phyloP scores from a whole-genome alignment of 208 protist species.

The Leishmania guyanensis region DNA sequence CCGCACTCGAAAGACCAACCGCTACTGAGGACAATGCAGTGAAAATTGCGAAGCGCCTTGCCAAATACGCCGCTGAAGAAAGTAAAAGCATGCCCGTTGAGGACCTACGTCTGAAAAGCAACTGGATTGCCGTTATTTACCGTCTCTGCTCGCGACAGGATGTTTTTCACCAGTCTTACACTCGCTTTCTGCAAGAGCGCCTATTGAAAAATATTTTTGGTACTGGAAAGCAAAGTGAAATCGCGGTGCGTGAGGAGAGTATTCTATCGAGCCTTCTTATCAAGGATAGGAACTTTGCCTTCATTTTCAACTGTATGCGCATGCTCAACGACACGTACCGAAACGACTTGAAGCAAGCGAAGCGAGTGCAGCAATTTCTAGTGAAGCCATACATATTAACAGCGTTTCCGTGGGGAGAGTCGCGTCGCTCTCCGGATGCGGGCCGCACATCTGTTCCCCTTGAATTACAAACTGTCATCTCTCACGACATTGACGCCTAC shows the following conservation, averaged over 20 bases:
- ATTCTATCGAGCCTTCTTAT: constrained; percentile 47
- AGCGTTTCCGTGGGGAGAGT: constrained; percentile 26
- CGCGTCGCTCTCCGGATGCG: constrained; percentile 13
- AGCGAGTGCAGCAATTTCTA: not conserved
- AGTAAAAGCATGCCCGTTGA: constrained; percentile 19
- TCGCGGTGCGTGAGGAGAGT: constrained; percentile 30
- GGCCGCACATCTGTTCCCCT: not conserved
- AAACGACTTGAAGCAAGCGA: not conserved
- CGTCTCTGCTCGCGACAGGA: constrained; percentile 44
- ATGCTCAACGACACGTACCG: constrained; percentile 46
- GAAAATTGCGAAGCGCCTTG: constrained; percentile 32
- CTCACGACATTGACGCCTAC: constrained; percentile 8
- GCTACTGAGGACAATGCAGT: constrained; percentile 21
- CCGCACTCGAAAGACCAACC: constrained; percentile 9
- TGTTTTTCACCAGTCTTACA: constrained; percentile 45
- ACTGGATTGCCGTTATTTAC: constrained; percentile 50
- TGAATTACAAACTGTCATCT: constrained; percentile 7
- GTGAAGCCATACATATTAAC: constrained; percentile 24
- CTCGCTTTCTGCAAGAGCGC: constrained; percentile 37
- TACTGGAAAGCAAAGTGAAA: constrained; percentile 15
- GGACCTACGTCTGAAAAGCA: constrained; percentile 14
- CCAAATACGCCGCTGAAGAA: constrained; percentile 28
- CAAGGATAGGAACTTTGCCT: constrained; percentile 48
- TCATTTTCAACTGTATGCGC: constrained; percentile 40
- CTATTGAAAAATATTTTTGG: constrained; percentile 34